Evolutionary conservation across 1,284 basidiomycete species (phyloP), one percentile per base, ranked within the genome.

Genomic region (Ustilago vetiveriae): DNA sequence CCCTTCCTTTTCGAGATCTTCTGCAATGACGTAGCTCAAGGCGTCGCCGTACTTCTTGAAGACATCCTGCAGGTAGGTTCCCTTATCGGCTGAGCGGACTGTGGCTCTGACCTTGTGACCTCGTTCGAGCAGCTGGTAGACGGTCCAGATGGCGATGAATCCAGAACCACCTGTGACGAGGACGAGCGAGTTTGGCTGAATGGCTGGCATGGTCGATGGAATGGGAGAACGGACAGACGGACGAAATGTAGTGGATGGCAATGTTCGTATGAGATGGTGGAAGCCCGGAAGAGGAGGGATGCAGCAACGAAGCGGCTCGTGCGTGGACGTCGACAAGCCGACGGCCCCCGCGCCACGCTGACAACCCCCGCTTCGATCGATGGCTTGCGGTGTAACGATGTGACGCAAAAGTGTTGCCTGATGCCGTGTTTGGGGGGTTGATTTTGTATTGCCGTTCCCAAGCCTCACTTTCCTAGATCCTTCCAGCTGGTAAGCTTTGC

Each of bases 1-100:
- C n/a, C 87, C 87, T 9, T 50, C 46, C 83, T 85, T 81, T 13
- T 84, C 85, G 72, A 88, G 86, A 76, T 89, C 88, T 38, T 85
- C 83, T 1, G 88, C 87, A 33, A 87, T 82, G 29, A 85, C 85
- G 74, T 85, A 78, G 64, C 86, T 85, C 66, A 87, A 84, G 67
- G 84, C 84, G 55, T 85, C 84, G 13, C 83, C 85, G 59, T 83
- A 82, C 44, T 75, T 79, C 43, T 84, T 81, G 83, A 88, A 88
- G 24, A 85, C 72, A 37, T 86, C 75, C 48, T 79, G 75, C 14
- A 78, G 80, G 72, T 88, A 85, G 6, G 84, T 82, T 13, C 84
- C 86, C 81, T 88, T 89, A 24, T 77, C 81, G 19, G 78, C 76
- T 0, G 85, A 84, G 26, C 88, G 85, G 9, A 89, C 87, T 0